Evolutionary conservation across 441 rosid genomes (phyloP).

Genomic region (Daphne laureola): DNA sequence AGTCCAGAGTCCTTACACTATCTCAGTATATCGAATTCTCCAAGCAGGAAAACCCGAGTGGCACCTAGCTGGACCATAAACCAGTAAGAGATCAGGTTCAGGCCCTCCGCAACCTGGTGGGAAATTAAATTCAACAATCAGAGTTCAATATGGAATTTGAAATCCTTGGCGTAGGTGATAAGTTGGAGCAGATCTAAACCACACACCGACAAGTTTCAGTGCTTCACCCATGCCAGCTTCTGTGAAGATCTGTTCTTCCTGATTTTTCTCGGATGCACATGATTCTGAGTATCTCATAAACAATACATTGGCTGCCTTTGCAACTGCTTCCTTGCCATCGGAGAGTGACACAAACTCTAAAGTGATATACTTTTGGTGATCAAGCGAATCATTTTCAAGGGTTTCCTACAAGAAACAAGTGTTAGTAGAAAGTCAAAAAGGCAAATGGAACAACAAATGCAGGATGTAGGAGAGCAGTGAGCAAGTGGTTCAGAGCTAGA

Average conservation of each 20-base stretch:
- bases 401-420: slow-evolving; percentile 30
- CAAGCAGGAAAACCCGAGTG: slow-evolving; percentile 90
- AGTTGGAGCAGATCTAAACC: slow-evolving; percentile 13
- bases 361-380: slow-evolving; percentile 24
- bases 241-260: slow-evolving; percentile 42
- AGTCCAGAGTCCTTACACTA: slow-evolving; percentile 43
- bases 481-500: too few relatives aligned
- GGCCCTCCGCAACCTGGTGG: slow-evolving; percentile 55
- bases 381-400: slow-evolving; percentile 22
- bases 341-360: slow-evolving; percentile 66
- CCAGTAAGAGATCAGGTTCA: slow-evolving; percentile 72
- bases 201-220: slow-evolving; percentile 58
- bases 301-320: slow-evolving; percentile 75
- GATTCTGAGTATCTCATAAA: slow-evolving; percentile 36
- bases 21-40: slow-evolving; percentile 87
- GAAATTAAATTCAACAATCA: slow-evolving; percentile 15
- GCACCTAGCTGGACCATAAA: slow-evolving; percentile 83
- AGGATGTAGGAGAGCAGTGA: too few relatives aligned
- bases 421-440: neutral
- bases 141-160: slow-evolving; percentile 6
- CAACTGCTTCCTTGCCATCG: slow-evolving; percentile 80
- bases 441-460: too few relatives aligned
- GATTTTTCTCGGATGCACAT: slow-evolving; percentile 21
- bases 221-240: slow-evolving; percentile 67
- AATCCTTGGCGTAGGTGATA: slow-evolving; percentile 3